These are phyloP conservation scores for Rhododendron ferrugineum DNA, from an alignment of 148 eudicot species.

Conservation along the genomic window DNA sequence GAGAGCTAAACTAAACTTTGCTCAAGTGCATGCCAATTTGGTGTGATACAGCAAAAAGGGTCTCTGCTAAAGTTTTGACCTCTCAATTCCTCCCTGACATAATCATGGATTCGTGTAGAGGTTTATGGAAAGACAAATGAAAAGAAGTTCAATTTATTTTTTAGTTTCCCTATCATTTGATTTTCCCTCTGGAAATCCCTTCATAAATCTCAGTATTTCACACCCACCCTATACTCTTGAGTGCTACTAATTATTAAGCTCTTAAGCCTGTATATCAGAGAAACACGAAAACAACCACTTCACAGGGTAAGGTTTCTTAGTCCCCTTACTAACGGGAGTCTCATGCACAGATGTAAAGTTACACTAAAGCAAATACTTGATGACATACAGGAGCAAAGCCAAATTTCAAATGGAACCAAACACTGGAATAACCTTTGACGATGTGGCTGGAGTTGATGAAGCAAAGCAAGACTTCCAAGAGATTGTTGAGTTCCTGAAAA, in stretches of 20 bases:
- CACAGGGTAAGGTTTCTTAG: background rate
- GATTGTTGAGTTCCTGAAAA: conserved; percentile 66
- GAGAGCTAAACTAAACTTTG: background rate
- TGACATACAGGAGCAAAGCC: conserved; percentile 70
- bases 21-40: background rate
- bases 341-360: background rate
- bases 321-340: background rate
- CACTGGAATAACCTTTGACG: conserved; percentile 82
- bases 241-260: background rate
- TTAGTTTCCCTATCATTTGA: background rate
- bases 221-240: background rate
- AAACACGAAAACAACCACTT: background rate
- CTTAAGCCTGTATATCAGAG: background rate
- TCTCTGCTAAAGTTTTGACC: background rate
- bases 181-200: background rate
- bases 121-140: background rate
- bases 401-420: conserved; percentile 89
- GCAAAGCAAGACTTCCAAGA: conserved; percentile 88
- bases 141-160: background rate
- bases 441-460: conserved; percentile 87
- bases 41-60: background rate
- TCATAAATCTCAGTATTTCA: background rate
- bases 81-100: background rate
- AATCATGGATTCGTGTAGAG: background rate
- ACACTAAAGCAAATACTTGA: background rate